These are phyloP conservation scores for Ceratocystis diversiconidia DNA, from an alignment of 2,329 filamentous ascomycete species.

Conservation along the genomic window DNA sequence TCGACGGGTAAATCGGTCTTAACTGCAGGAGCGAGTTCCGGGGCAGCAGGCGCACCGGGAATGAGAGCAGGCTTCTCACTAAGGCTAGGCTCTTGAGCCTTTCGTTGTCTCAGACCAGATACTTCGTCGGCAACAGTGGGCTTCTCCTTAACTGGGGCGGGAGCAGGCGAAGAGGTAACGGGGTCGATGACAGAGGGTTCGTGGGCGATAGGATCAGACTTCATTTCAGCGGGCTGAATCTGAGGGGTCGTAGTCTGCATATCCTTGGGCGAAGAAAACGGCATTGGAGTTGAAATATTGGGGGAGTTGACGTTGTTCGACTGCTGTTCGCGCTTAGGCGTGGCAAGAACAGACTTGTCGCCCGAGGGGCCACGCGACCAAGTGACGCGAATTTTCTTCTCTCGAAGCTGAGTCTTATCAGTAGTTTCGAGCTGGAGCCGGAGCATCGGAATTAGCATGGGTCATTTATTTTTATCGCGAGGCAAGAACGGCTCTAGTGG, in stretches of 20 bases:
- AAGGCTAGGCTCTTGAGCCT: background rate
- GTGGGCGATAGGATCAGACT: constrained; percentile 6
- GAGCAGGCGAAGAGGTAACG: constrained; percentile 19
- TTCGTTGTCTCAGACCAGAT: constrained; percentile 14
- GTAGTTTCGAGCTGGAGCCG: constrained; percentile 57
- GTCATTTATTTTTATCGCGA: background rate
- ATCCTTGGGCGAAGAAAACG: constrained; percentile 33
- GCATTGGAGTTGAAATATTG: constrained; percentile 31
- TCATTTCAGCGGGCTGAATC: constrained; percentile 19
- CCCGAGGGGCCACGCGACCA: constrained; percentile 49
- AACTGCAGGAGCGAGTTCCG: background rate
- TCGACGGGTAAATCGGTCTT: background rate
- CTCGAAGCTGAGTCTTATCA: constrained; percentile 65
- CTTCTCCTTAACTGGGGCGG: constrained; percentile 1
- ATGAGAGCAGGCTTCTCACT: constrained; percentile 9
- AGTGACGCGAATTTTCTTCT: constrained; percentile 88
- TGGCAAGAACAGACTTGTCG: constrained; percentile 21
- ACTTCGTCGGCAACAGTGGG: constrained; percentile 6
- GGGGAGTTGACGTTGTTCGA: constrained; percentile 14
- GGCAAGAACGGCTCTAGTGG: background rate
- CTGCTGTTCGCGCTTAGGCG: constrained; percentile 17
- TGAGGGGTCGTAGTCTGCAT: constrained; percentile 23
- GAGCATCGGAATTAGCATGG: constrained; percentile 12
- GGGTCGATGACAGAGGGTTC: constrained; percentile 36
- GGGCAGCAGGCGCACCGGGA: background rate